Evolutionary conservation across 345 rosid species (phyloP), one percentile per base, ranked within the genome.

Genomic region (Brassica nigra): DNA sequence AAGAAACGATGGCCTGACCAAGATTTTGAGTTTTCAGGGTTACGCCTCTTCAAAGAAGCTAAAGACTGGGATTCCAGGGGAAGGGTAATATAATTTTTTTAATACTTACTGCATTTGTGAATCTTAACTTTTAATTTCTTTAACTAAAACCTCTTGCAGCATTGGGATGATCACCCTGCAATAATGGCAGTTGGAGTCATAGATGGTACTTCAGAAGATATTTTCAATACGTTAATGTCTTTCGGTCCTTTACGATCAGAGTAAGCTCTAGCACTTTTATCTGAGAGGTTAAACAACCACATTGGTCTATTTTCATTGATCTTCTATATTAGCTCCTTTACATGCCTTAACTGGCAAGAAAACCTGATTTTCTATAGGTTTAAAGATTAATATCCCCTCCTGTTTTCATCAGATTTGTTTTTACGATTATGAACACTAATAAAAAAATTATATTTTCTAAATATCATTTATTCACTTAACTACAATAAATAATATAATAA

Each of bases 111-210:
- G 6, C 4, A 66, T 10, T 14, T 44, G 34, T 77, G 18, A 55
- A 68, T 62, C 44, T 11, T 31, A 2, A 31, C 15, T 27, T 20
- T 18, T 4, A 30, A 12, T 66, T 29, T 62, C 11, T 76, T 59
- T 36, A 36, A 61, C 29, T 70, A 74, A 42, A 71, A 66, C 36
- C 85, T 20, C 47, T 75, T 39, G 80, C 85, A 92, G 97, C 88
- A 84, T 59, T 93, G 99, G 98, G 97, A 90, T 79, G 90, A 90
- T 83, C 87, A 96, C 70, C 92, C 97, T 1, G 99, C 97, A 78
- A 84, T 93, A 75, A 96, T 96, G 98, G 98, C 97, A 0, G 99
- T 96, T 74, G 97, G 99, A 16, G 84, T 87, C 64, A 88, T 90
- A 68, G 89, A 90, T 66, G 98, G 94, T 68, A 83, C 91, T 76